A percentile compares a stretch with the other conserved stretches of the same genome.
These are phyloP conservation scores for Pichia nakasei DNA, from an alignment of 805 yeast species.

Conservation along the genomic window DNA sequence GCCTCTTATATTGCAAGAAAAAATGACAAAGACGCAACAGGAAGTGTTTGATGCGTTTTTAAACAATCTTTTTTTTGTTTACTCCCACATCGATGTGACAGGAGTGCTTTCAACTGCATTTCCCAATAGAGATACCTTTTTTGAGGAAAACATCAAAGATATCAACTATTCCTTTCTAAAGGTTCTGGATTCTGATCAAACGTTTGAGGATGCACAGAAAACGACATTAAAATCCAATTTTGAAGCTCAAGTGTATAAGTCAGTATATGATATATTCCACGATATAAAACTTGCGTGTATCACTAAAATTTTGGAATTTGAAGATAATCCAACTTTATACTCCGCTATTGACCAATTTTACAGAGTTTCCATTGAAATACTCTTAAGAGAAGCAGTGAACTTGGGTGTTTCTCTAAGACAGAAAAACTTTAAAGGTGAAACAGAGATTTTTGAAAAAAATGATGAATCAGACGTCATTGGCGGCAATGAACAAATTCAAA, in stretches of 20 bases:
- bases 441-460: neutral
- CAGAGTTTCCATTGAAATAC: conserved; percentile 51
- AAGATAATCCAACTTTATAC: conserved; percentile 43
- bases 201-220: conserved; percentile 3
- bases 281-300: conserved; percentile 55
- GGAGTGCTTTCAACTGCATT: conserved; percentile 19
- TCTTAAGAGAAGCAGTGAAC: conserved; percentile 52
- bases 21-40: neutral
- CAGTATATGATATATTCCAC: conserved; percentile 52
- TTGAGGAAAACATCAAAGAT: conserved; percentile 35
- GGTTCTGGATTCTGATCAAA: conserved; percentile 24
- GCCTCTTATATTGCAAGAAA: neutral
- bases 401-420: conserved; percentile 30
- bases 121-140: conserved; percentile 34
- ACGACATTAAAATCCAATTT: conserved; percentile 39
- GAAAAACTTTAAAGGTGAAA: neutral
- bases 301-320: conserved; percentile 36
- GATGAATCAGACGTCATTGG: conserved; percentile 8
- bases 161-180: conserved; percentile 35
- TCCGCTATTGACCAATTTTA: conserved; percentile 51
- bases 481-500: conserved; percentile 9
- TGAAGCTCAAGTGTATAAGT: conserved; percentile 31
- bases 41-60: conserved; percentile 10
- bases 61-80: conserved; percentile 17
- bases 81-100: conserved; percentile 15